A percentile compares a stretch with the other conserved stretches of the same genome.
Evolutionary conservation across 768 basidiomycete genomes (phyloP).

Genomic region (Rhizopogon roseolus): DNA sequence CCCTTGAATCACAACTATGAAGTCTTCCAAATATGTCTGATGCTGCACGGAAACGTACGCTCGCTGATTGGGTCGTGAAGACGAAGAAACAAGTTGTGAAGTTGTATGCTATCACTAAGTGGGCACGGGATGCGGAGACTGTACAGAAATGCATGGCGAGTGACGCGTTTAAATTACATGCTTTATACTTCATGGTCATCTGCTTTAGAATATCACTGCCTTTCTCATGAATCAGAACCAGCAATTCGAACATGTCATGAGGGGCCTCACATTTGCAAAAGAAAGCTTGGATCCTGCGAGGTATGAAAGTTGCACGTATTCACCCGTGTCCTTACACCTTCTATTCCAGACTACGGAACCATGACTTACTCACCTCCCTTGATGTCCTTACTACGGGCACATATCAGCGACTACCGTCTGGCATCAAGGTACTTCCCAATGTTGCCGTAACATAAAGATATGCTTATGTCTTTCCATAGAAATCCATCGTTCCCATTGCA

Average conservation of each 20-base stretch:
- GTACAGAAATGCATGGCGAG: conserved; percentile 84
- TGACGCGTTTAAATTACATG: background rate
- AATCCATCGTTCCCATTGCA: conserved; percentile 59
- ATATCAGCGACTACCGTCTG: conserved; percentile 77
- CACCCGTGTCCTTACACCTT: background rate
- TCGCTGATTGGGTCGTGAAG: conserved; percentile 89
- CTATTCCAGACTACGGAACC: conserved; percentile 72
- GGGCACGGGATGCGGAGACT: conserved; percentile 79
- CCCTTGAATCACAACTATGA: background rate
- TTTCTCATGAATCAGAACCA: conserved; percentile 84
- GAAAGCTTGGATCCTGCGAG: conserved; percentile 74
- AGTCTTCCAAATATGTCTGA: conserved; percentile 85
- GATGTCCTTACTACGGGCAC: conserved; percentile 86
- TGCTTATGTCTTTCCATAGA: conserved; percentile 39
- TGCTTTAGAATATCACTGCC: conserved; percentile 71
- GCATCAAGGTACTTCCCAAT: conserved; percentile 58
- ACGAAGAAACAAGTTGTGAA: conserved; percentile 89
- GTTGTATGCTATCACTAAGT: conserved; percentile 80
- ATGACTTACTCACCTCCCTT: conserved; percentile 87
- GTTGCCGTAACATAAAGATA: conserved; percentile 9
- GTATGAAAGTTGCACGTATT: conserved; percentile 31
- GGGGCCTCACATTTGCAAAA: conserved; percentile 57
- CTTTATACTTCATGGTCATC: background rate
- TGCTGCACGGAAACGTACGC: conserved; percentile 66
- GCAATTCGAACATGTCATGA: conserved; percentile 72